A percentile compares a stretch with the other conserved stretches of the same genome.
phyloP scores from a whole-genome alignment of 2,329 filamentous ascomycete genomes.

The Hypoxylon sp. region DNA sequence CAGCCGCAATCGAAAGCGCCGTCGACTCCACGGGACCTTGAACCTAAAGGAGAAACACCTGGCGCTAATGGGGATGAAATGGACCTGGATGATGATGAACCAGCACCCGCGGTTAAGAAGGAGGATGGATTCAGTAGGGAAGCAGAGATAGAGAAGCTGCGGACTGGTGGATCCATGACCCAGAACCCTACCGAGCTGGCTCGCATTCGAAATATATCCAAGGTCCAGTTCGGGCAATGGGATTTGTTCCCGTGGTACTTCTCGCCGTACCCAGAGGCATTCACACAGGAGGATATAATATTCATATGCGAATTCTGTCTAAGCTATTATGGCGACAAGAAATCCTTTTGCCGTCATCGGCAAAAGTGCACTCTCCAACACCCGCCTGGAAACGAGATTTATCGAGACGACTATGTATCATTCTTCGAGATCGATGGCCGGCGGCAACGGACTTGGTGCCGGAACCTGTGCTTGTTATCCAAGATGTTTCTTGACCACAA shows the following conservation, averaged over 20 bases:
- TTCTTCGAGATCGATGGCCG: conserved; percentile 98
- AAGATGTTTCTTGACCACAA: conserved; percentile 98
- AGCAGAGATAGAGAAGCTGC: conserved; percentile 95
- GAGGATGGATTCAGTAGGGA: conserved; percentile 78
- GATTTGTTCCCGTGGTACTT: conserved; percentile 99
- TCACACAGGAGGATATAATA: conserved; percentile 89
- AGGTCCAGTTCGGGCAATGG: conserved; percentile 91
- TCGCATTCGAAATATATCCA: conserved; percentile 93
- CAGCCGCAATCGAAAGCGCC: conserved; percentile 63
- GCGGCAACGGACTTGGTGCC: conserved; percentile 94
- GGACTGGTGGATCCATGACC: conserved; percentile 97
- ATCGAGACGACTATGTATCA: conserved; percentile 91
- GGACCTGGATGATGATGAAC: conserved; percentile 69
- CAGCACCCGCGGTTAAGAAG: conserved; percentile 61
- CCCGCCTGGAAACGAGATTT: conserved; percentile 97
- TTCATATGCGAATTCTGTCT: conserved; percentile 99
- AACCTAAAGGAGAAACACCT: conserved; percentile 64
- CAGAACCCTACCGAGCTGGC: conserved; percentile 98
- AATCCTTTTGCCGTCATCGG: conserved; percentile 87
- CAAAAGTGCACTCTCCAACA: conserved; percentile 92
- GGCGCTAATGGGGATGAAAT: conserved; percentile 64
- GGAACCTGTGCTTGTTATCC: conserved; percentile 92
- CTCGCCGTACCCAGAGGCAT: conserved; percentile 92
- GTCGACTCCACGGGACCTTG: conserved; percentile 61
- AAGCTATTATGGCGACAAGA: conserved; percentile 87